These are phyloP conservation scores for Orbilia ellipsospora DNA, from an alignment of 2,329 filamentous ascomycete genomes.

Conservation along the genomic window DNA sequence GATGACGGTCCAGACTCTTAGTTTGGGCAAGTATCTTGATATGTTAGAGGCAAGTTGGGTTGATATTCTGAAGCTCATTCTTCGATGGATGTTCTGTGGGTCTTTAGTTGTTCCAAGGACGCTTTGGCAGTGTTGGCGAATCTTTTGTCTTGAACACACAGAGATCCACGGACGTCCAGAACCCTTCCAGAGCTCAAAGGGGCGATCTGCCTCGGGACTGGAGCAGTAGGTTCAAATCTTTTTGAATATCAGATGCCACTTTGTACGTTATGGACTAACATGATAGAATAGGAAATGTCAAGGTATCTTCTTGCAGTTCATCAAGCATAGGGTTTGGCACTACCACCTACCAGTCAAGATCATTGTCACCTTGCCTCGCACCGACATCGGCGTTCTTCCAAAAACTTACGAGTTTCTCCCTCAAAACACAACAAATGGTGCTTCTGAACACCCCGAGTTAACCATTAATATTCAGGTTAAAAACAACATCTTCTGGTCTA, in stretches of 20 bases:
- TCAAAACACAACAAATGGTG: background rate
- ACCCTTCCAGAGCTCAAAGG: slow-evolving; percentile 52
- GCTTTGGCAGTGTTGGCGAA: slow-evolving; percentile 57
- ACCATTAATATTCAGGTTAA: slow-evolving; percentile 14
- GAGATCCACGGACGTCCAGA: slow-evolving; percentile 58
- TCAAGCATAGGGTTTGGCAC: slow-evolving; percentile 4
- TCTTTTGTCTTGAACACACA: slow-evolving; percentile 55
- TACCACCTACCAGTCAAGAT: slow-evolving; percentile 15
- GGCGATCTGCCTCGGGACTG: slow-evolving; percentile 53
- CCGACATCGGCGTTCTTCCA: slow-evolving; percentile 14
- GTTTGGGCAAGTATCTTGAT: slow-evolving; percentile 56
- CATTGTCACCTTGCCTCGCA: slow-evolving; percentile 5
- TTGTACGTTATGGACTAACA: background rate
- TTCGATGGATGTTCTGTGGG: slow-evolving; percentile 57
- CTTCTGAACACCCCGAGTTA: background rate
- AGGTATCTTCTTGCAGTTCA: slow-evolving; percentile 16
- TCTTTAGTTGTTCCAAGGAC: slow-evolving; percentile 57
- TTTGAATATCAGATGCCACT: background rate
- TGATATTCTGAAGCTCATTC: slow-evolving; percentile 52
- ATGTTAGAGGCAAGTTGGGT: slow-evolving; percentile 54
- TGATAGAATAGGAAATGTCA: slow-evolving; percentile 15
- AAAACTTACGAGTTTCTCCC: background rate
- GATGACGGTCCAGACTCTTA: slow-evolving; percentile 57
- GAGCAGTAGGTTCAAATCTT: slow-evolving; percentile 52
- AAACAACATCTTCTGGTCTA: slow-evolving; percentile 28